A percentile compares a stretch with the other conserved stretches of the same genome.
phyloP scores from a whole-genome alignment of 441 rosid genomes.

The Adansonia rubrostipa region DNA sequence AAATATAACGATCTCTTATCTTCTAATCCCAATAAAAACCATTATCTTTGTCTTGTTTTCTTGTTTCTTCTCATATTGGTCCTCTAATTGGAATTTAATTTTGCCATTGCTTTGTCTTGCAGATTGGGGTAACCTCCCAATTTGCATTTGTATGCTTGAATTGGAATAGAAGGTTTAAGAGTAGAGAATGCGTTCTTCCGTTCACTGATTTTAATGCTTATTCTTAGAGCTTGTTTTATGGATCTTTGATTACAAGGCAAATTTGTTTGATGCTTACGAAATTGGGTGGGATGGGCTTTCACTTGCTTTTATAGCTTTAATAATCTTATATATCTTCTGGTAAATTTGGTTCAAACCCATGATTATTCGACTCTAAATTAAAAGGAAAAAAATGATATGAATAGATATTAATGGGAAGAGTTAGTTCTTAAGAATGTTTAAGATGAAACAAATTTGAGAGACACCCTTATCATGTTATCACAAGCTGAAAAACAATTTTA shows the following conservation, averaged over 20 bases:
- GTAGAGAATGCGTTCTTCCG: background rate
- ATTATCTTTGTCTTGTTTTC: background rate
- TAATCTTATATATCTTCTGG: background rate
- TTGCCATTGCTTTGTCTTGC: conserved; percentile 64
- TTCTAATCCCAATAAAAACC: conserved; percentile 14
- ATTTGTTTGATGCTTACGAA: background rate
- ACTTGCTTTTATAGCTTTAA: background rate
- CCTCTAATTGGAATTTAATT: conserved; percentile 23
- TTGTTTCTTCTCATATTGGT: background rate
- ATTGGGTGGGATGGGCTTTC: conserved; percentile 40
- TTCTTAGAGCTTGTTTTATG: conserved; percentile 15
- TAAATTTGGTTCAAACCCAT: too few species aligned
- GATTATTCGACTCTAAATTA: too few species aligned
- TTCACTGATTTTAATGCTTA: background rate
- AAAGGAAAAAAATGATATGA: too few species aligned
- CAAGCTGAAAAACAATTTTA: background rate
- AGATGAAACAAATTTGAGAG: too few species aligned
- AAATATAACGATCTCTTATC: conserved; percentile 14
- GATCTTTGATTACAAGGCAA: conserved; percentile 43
- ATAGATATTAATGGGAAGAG: too few species aligned
- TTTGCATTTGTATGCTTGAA: conserved; percentile 55
- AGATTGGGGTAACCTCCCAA: conserved; percentile 37
- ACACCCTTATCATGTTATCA: background rate
- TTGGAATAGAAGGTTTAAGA: conserved; percentile 55
- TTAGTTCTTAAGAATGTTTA: too few species aligned